Evolutionary conservation across 306 rosid genomes (phyloP), one percentile per base, ranked within the genome.

Genomic region (Oxytropis ochrocephala): DNA sequence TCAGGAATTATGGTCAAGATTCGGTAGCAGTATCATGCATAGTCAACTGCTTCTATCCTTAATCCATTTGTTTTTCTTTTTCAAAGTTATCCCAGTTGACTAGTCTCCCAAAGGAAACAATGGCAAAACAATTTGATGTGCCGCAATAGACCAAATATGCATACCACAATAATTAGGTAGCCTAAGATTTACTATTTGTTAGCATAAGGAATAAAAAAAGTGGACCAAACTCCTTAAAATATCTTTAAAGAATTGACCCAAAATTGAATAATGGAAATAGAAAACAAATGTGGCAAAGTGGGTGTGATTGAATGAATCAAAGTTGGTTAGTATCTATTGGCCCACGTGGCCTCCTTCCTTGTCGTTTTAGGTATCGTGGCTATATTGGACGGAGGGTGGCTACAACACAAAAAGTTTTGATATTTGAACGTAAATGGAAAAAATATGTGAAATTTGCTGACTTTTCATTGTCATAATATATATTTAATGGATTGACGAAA

Each of bases 301-400:
- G 76, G 57, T 16, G 50, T 68, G 47, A 29, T 48, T 24, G 30
- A 24, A 33, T 7, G 49, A 33, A 18, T 17, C 12, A 63, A 13
- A 78, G 52, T 4, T 78, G 80, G 52, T 50, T 10, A n/a, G 54
- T 52, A 19, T 69, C 67, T 47, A 69, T 69, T 81, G 77, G 80
- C 13, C 29, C 32, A 60, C 56, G 59, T 57, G 50, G 67, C 69
- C 52, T 17, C 33, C 39, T 0, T 5, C 3, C 8, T 65, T 42
- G 39, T 57, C 57, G 50, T 73, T 73, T 48, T 64, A 33, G 61
- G 46, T 49, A 7, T 55, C 38, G 13, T 70, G 39, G 70, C 50
- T 4, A 47, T 16, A 5, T 33, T 33, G 24, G 12, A 29, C 30
- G 52, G 27, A 66, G 68, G 24, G 8, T 42, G 29, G 33, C 33